Percentiles rank a stretch among this genome's conserved stretches.
Evolutionary conservation across 2,329 filamentous ascomycete genomes (phyloP).

Genomic region (Exophiala sp.): DNA sequence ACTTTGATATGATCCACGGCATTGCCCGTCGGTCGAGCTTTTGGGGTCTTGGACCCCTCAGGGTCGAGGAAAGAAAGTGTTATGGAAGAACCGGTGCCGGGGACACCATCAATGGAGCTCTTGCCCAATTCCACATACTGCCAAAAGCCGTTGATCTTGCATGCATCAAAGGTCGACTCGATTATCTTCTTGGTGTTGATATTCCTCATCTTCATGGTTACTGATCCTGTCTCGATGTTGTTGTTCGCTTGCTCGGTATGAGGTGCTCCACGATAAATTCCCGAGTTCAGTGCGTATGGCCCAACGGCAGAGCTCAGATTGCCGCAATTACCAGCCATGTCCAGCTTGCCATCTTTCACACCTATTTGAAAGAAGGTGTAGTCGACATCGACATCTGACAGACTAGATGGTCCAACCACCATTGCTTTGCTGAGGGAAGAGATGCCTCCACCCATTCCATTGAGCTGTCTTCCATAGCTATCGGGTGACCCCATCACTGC

Average conservation of each 20-base stretch:
- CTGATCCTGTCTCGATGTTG: conserved; percentile 24
- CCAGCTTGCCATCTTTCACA: conserved; percentile 58
- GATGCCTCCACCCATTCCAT: conserved; percentile 67
- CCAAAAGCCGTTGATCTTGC: conserved; percentile 14
- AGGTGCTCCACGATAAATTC: conserved; percentile 1
- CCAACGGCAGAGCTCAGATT: conserved; percentile 69
- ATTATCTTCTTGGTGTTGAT: conserved; percentile 69
- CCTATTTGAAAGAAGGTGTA: conserved; percentile 71
- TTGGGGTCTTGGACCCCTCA: conserved; percentile 62
- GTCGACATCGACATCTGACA: conserved; percentile 57
- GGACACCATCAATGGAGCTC: conserved; percentile 63
- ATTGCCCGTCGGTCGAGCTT: conserved; percentile 58
- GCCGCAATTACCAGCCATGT: conserved; percentile 70
- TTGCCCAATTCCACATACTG: conserved; percentile 43
- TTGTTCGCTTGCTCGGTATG: neutral
- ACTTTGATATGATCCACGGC: conserved; percentile 48
- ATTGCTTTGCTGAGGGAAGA: conserved; percentile 66
- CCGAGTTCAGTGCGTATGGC: conserved; percentile 50
- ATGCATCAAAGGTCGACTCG: conserved; percentile 54
- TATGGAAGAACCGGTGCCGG: conserved; percentile 56
- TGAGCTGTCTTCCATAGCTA: conserved; percentile 59
- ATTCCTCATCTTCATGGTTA: conserved; percentile 61
- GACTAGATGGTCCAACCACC: conserved; percentile 49
- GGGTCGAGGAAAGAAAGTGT: conserved; percentile 61
- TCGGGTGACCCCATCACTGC: conserved; percentile 25